These are phyloP conservation scores for Lathyrus sativus DNA, from an alignment of 306 rosid genomes.

Conservation along the genomic window DNA sequence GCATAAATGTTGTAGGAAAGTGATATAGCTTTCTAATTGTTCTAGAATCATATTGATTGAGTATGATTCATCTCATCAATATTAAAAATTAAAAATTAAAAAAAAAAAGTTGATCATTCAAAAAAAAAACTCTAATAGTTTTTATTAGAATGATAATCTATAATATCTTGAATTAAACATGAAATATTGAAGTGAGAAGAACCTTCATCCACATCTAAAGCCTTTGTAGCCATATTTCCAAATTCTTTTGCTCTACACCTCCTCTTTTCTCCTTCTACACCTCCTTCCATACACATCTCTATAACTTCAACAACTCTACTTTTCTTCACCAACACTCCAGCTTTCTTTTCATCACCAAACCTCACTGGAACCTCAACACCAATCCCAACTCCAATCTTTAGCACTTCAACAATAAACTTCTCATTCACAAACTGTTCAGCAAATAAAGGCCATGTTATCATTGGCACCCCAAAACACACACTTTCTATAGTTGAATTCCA, in stretches of 20 bases:
- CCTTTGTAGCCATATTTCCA: slow-evolving; percentile 52
- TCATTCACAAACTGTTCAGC: slow-evolving; percentile 80
- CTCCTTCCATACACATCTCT: slow-evolving; percentile 52
- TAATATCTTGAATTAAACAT: slow-evolving; percentile 51
- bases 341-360: slow-evolving; percentile 75
- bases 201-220: slow-evolving; percentile 51
- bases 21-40: too few relatives aligned
- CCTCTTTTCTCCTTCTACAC: slow-evolving; percentile 54
- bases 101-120: background rate
- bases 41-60: too few relatives aligned
- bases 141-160: slow-evolving; percentile 10
- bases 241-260: slow-evolving; percentile 52
- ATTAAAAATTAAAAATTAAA: too few relatives aligned
- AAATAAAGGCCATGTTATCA: slow-evolving; percentile 81
- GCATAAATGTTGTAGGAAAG: too few relatives aligned
- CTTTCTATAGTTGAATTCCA: slow-evolving; percentile 79
- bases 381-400: slow-evolving; percentile 61
- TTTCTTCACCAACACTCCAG: slow-evolving; percentile 61
- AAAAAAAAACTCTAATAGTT: slow-evolving; percentile 1
- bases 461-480: slow-evolving; percentile 57
- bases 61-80: background rate
- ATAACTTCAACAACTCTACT: slow-evolving; percentile 49
- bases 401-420: slow-evolving; percentile 53
- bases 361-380: slow-evolving; percentile 68
- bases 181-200: slow-evolving; percentile 58